Evolutionary conservation across 2,329 filamentous ascomycete species (phyloP).

Genomic region (Aulographum hederae): DNA sequence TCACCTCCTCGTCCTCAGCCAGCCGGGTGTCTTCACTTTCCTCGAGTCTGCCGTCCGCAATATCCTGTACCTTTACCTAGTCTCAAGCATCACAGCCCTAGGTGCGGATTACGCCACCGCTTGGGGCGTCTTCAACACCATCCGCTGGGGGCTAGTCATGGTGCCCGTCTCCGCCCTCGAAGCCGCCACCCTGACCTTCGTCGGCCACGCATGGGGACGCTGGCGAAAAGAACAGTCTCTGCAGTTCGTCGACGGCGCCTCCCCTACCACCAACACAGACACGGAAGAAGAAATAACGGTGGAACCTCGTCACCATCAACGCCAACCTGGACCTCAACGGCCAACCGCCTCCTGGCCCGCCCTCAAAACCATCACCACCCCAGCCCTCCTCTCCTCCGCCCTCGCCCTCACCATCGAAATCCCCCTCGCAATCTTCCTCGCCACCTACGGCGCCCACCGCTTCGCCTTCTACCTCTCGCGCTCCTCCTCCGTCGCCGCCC

Average conservation of each 20-base stretch:
- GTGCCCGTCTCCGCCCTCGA: slow-evolving; percentile 51
- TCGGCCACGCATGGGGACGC: slow-evolving; percentile 47
- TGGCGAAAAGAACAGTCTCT: no score
- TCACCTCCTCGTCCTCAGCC: slow-evolving; percentile 31
- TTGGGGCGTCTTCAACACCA: slow-evolving; percentile 58
- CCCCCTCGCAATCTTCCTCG: slow-evolving; percentile 43
- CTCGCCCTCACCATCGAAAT: slow-evolving; percentile 42
- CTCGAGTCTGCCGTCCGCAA: slow-evolving; percentile 49
- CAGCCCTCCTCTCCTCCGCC: slow-evolving; percentile 33
- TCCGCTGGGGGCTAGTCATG: slow-evolving; percentile 59
- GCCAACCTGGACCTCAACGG: not conserved
- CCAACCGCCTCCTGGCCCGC: slow-evolving; percentile 3
- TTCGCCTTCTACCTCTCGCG: slow-evolving; percentile 46
- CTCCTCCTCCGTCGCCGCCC: slow-evolving; percentile 36
- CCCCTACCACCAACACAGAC: no score
- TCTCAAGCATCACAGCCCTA: slow-evolving; percentile 44
- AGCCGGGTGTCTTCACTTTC: slow-evolving; percentile 42
- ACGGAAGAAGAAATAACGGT: slow-evolving; percentile 15
- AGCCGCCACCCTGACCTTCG: slow-evolving; percentile 43
- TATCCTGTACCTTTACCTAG: slow-evolving; percentile 51
- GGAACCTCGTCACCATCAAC: slow-evolving; percentile 5
- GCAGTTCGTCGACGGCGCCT: no score
- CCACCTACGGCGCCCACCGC: slow-evolving; percentile 35
- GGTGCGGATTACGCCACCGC: slow-evolving; percentile 50
- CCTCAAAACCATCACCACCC: slow-evolving; percentile 24